A percentile compares a stretch with the other conserved stretches of the same genome.
These are phyloP conservation scores for Leptodermis oblonga DNA, from an alignment of 257 asterid genomes.

Conservation along the genomic window DNA sequence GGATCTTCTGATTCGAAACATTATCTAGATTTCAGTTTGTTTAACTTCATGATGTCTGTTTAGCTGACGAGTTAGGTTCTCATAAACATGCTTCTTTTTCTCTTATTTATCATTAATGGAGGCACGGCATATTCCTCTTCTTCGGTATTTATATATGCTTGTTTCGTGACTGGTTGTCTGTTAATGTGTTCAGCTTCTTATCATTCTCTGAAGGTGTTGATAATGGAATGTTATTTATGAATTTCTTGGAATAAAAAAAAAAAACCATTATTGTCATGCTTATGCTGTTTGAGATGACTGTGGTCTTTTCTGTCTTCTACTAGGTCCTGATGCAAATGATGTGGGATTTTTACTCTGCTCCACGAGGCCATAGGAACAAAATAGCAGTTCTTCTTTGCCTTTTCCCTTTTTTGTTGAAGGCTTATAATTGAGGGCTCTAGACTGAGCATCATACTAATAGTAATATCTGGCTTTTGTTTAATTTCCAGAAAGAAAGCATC, in stretches of 20 bases:
- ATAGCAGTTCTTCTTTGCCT: no score
- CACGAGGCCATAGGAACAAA: neutral
- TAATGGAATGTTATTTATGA: no score
- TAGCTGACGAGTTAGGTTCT: no score
- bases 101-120: neutral
- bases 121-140: neutral
- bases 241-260: neutral
- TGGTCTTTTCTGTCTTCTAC: constrained; percentile 1
- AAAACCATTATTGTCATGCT: neutral
- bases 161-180: no score
- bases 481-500: no score
- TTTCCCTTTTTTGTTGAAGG: no score
- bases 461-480: no score
- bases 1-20: neutral
- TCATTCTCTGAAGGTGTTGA: neutral
- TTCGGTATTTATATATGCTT: neutral
- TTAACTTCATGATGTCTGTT: neutral
- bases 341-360: neutral
- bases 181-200: neutral
- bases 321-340: constrained; percentile 7
- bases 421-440: no score
- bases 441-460: no score
- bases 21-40: neutral
- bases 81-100: neutral
- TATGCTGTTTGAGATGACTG: neutral